phyloP scores from a whole-genome alignment of 2,329 filamentous ascomycete genomes.

The Penicillium hesseltinei region DNA sequence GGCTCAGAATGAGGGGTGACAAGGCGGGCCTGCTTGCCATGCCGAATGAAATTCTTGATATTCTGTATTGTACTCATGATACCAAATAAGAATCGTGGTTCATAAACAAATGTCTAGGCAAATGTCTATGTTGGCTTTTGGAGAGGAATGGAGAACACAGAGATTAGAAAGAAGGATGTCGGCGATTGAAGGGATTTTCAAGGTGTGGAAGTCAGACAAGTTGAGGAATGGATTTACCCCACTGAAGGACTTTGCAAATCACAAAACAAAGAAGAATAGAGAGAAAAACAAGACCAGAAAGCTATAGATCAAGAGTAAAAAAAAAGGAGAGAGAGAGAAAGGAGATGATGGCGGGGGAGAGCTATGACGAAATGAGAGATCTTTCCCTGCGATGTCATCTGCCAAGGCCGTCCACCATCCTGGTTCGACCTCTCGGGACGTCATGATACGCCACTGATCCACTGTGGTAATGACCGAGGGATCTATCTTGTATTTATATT shows the following conservation, averaged over 20 bases:
- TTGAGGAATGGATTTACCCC: not conserved
- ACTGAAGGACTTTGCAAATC: constrained; percentile 1
- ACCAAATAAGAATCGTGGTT: constrained; percentile 7
- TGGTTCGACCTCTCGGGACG: constrained; percentile 9
- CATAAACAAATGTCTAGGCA: not conserved
- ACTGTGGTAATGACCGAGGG: not conserved
- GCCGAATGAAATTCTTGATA: constrained; percentile 96
- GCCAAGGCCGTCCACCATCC: constrained; percentile 1
- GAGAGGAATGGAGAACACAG: constrained; percentile 2
- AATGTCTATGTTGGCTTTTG: not conserved
- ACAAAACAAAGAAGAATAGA: not conserved
- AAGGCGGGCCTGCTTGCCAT: constrained; percentile 88
- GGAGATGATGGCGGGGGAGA: constrained; percentile 6
- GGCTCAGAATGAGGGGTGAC: constrained; percentile 61
- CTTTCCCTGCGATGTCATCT: constrained; percentile 13
- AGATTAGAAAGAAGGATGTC: not conserved
- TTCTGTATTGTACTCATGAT: constrained; percentile 79
- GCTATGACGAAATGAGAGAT: constrained; percentile 9
- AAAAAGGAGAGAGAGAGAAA: constrained; percentile 4
- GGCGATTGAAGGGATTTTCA: constrained; percentile 3
- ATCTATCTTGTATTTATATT: not conserved
- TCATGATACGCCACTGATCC: constrained; percentile 18
- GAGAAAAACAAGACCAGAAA: not conserved
- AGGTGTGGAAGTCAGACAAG: not conserved
- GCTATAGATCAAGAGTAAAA: not conserved